Percentiles rank a stretch among this genome's conserved stretches.
These are phyloP conservation scores for Fusarium sp. DNA, from an alignment of 2,329 filamentous ascomycete genomes.

Conservation along the genomic window DNA sequence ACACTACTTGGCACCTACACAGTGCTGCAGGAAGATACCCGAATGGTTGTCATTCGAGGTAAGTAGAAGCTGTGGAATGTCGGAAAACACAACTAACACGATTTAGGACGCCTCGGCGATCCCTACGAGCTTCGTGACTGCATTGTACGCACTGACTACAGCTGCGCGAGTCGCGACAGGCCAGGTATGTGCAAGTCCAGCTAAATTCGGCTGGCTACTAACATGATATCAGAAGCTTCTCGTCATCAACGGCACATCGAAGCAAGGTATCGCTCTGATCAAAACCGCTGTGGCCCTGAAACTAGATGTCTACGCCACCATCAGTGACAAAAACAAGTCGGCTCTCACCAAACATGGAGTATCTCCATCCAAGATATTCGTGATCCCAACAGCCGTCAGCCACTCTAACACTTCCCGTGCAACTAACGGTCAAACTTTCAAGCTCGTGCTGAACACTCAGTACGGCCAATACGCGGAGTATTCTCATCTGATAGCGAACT, in stretches of 20 bases:
- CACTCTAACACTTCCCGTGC: conserved; percentile 24
- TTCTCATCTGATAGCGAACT: conserved; percentile 37
- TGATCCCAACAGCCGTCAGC: conserved; percentile 5
- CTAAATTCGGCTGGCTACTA: neutral
- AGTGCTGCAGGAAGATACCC: conserved; percentile 40
- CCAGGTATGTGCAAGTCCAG: conserved; percentile 24
- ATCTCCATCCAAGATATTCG: conserved; percentile 29
- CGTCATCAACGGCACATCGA: conserved; percentile 34
- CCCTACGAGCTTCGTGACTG: conserved; percentile 40
- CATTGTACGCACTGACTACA: conserved; percentile 35
- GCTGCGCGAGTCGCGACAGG: conserved; percentile 24
- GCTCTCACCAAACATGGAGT: conserved; percentile 33
- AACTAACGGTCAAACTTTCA: conserved; percentile 23
- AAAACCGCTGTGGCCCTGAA: conserved; percentile 40
- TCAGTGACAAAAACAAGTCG: conserved; percentile 28
- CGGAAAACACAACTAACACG: conserved; percentile 2
- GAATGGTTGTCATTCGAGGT: conserved; percentile 45
- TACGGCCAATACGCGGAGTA: conserved; percentile 34
- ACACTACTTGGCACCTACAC: conserved; percentile 33
- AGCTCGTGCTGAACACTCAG: conserved; percentile 38
- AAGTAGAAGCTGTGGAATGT: neutral
- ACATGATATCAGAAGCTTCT: conserved; percentile 37
- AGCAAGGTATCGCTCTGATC: conserved; percentile 41
- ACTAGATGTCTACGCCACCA: conserved; percentile 37
- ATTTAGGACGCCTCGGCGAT: conserved; percentile 38